phyloP scores from a whole-genome alignment of 345 rosid species.

The Citropsis articulata region DNA sequence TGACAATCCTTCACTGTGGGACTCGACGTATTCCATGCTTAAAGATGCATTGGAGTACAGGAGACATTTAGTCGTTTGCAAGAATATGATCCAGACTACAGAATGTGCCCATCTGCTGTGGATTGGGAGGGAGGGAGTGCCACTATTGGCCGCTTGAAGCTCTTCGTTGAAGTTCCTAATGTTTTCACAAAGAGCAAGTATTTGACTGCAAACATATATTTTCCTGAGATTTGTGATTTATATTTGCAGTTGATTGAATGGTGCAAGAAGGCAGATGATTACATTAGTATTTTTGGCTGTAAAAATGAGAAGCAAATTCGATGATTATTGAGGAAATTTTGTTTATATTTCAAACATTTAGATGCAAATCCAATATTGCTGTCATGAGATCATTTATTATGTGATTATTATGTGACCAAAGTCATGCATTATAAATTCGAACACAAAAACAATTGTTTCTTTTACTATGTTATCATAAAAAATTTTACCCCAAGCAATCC shows the following conservation, averaged over 20 bases:
- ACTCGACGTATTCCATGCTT: conserved; percentile 65
- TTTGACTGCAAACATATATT: conserved; percentile 58
- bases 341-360: background rate
- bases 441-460: background rate
- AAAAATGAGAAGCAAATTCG: conserved; percentile 63
- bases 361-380: too few species aligned
- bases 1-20: conserved; percentile 59
- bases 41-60: conserved; percentile 53
- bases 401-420: too few species aligned
- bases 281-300: conserved; percentile 44
- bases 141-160: conserved; percentile 47
- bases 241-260: conserved; percentile 67
- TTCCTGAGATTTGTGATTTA: conserved; percentile 64
- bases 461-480: background rate
- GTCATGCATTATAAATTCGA: too few species aligned
- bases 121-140: conserved; percentile 59
- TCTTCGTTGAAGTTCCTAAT: conserved; percentile 54
- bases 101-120: conserved; percentile 50
- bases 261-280: conserved; percentile 65
- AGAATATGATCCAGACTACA: conserved; percentile 35
- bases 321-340: conserved; percentile 43
- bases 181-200: conserved; percentile 45
- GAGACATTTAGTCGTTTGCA: conserved; percentile 42
- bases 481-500: background rate
- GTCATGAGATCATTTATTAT: too few species aligned